Conservation (phyloP, 164 flowering plant genomes). For the Liquidambar formosana region DNA sequence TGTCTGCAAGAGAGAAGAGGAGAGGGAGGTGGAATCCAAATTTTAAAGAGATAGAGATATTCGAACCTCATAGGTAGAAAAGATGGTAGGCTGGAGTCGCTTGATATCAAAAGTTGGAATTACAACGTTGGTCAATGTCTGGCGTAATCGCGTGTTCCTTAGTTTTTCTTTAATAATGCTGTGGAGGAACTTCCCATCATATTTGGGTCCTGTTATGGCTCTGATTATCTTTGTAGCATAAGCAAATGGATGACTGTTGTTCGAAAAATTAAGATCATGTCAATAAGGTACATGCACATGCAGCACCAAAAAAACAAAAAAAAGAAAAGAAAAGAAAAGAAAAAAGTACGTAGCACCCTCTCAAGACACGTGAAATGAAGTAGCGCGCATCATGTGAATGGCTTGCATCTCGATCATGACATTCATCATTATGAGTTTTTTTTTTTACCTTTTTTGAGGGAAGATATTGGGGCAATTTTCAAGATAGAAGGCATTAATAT, state of each 20-base stretch:
- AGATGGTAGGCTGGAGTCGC: constrained; percentile 44
- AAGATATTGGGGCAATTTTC: constrained; percentile 33
- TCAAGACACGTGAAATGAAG: too few species aligned
- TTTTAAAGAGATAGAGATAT: too few species aligned
- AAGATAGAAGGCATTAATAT: constrained; percentile 33
- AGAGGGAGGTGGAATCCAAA: too few species aligned
- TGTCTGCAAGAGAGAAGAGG: neutral
- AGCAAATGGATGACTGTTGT: neutral
- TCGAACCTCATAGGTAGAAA: constrained; percentile 39
- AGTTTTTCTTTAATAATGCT: constrained; percentile 28
- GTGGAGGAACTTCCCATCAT: constrained; percentile 41
- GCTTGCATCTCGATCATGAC: too few species aligned
- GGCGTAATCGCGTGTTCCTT: constrained; percentile 22
- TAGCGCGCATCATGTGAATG: too few species aligned
- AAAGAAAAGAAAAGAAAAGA: too few species aligned
- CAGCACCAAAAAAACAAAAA: too few species aligned
- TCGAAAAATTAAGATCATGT: neutral
- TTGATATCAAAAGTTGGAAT: constrained; percentile 53
- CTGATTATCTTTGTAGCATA: neutral
- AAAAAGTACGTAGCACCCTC: too few species aligned
- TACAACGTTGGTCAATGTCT: constrained; percentile 42
- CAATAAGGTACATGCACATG: too few species aligned
- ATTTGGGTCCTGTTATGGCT: constrained; percentile 20
- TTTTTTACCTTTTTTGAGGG: constrained; percentile 25
- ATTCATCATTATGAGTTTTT: neutral